These are phyloP conservation scores for Chaetomium strumarium DNA, from an alignment of 2,329 filamentous ascomycete species.

Conservation along the genomic window DNA sequence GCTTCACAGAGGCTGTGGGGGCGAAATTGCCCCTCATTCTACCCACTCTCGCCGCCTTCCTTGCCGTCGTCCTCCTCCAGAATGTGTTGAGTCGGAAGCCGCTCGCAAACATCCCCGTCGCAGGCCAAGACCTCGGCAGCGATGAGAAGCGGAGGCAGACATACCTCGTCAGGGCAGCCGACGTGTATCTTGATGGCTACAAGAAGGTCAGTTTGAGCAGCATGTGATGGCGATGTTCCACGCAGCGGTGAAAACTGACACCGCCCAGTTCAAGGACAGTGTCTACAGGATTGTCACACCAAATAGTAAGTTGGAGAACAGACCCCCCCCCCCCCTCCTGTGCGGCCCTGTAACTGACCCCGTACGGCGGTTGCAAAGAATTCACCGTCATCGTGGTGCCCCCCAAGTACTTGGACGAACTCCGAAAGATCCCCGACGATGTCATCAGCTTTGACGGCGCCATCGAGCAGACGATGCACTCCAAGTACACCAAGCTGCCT, in stretches of 20 bases:
- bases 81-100: slow-evolving; percentile 16
- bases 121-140: slow-evolving; percentile 25
- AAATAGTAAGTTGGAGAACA: slow-evolving; percentile 13
- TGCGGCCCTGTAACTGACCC: not conserved
- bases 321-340: not conserved
- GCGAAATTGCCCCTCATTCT: slow-evolving; percentile 20
- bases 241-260: not conserved
- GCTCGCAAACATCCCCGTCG: slow-evolving; percentile 25
- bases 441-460: slow-evolving; percentile 29
- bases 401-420: slow-evolving; percentile 28
- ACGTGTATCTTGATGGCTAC: slow-evolving; percentile 29
- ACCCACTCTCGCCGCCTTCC: slow-evolving; percentile 13
- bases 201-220: slow-evolving; percentile 22
- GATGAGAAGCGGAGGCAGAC: slow-evolving; percentile 26
- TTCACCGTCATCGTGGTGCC: slow-evolving; percentile 27
- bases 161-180: slow-evolving; percentile 22
- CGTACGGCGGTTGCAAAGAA: slow-evolving; percentile 10
- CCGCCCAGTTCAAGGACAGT: slow-evolving; percentile 28
- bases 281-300: slow-evolving; percentile 29
- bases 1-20: slow-evolving; percentile 3
- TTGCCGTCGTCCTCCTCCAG: slow-evolving; percentile 19
- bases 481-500: slow-evolving; percentile 32
- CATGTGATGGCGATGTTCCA: not conserved
- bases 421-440: slow-evolving; percentile 30
- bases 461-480: slow-evolving; percentile 27